These are phyloP conservation scores for Cyclostephanos tholiformis DNA, from an alignment of 108 stramenopile species.

Conservation along the genomic window DNA sequence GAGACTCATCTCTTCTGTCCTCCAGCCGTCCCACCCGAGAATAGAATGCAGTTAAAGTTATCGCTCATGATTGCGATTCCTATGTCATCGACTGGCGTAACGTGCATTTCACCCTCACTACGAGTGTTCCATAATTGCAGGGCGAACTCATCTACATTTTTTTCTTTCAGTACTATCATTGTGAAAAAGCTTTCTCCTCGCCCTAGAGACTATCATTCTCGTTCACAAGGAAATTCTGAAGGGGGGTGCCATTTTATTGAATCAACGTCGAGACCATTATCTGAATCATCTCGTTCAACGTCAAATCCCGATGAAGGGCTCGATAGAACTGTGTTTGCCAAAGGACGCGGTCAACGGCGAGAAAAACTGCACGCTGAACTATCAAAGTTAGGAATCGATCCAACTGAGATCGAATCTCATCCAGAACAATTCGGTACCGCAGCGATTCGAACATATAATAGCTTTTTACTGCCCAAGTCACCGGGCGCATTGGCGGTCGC, in stretches of 20 bases:
- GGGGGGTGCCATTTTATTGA: neutral
- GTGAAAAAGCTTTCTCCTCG: neutral
- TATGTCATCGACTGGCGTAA: neutral
- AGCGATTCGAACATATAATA: conserved; percentile 55
- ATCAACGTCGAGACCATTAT: neutral
- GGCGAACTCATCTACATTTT: neutral
- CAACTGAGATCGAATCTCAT: conserved; percentile 34
- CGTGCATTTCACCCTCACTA: neutral
- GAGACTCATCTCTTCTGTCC: neutral
- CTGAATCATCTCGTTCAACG: conserved; percentile 32
- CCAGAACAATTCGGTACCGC: conserved; percentile 53
- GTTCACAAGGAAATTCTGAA: neutral
- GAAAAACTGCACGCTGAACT: conserved; percentile 46
- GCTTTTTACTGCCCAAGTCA: conserved; percentile 58
- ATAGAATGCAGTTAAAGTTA: neutral
- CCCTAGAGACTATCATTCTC: neutral
- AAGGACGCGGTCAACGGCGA: conserved; percentile 43
- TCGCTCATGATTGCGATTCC: neutral
- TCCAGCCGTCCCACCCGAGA: neutral
- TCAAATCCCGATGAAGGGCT: conserved; percentile 41
- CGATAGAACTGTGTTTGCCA: conserved; percentile 25
- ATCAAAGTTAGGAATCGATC: conserved; percentile 42
- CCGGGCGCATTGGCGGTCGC: conserved; percentile 58
- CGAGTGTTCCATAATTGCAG: neutral
- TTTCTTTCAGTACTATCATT: neutral